phyloP scores from a whole-genome alignment of 768 basidiomycete species.

The Xerocomellus intermedius region DNA sequence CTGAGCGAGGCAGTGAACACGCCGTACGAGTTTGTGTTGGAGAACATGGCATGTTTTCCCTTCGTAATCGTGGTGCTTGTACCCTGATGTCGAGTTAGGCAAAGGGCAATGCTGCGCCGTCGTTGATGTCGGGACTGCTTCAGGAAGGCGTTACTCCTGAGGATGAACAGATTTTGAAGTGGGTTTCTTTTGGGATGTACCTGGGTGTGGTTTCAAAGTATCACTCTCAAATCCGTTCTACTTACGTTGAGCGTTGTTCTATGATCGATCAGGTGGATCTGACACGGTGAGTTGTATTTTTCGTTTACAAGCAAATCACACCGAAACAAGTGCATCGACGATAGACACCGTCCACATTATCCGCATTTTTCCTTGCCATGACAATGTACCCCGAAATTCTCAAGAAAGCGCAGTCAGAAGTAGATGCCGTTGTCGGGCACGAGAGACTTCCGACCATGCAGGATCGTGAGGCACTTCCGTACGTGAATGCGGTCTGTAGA shows the following conservation, averaged over 20 bases:
- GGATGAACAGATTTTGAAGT: slow-evolving; percentile 13
- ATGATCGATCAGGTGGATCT: slow-evolving; percentile 23
- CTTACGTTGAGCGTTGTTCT: background rate
- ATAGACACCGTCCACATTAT: slow-evolving; percentile 8
- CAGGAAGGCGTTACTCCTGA: background rate
- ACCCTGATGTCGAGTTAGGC: background rate
- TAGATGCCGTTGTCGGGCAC: slow-evolving; percentile 4
- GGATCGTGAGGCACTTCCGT: slow-evolving; percentile 11
- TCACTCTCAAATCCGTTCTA: no score
- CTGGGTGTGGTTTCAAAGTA: slow-evolving; percentile 1
- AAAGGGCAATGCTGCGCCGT: slow-evolving; percentile 8
- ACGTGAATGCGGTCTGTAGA: slow-evolving; percentile 16
- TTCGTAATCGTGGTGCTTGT: background rate
- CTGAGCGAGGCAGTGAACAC: background rate
- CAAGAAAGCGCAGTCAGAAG: slow-evolving; percentile 11
- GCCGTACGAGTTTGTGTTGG: slow-evolving; percentile 8
- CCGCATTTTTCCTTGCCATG: slow-evolving; percentile 20
- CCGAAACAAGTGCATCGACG: slow-evolving; percentile 3
- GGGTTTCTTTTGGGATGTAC: slow-evolving; percentile 12
- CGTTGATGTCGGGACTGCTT: slow-evolving; percentile 11
- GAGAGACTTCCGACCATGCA: slow-evolving; percentile 10
- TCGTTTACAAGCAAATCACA: background rate
- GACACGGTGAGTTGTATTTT: slow-evolving; percentile 26
- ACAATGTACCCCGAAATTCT: slow-evolving; percentile 4
- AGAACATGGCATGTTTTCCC: slow-evolving; percentile 1